Conservation (phyloP, 345 rosid genomes). For the Bruguiera gymnorhiza region DNA sequence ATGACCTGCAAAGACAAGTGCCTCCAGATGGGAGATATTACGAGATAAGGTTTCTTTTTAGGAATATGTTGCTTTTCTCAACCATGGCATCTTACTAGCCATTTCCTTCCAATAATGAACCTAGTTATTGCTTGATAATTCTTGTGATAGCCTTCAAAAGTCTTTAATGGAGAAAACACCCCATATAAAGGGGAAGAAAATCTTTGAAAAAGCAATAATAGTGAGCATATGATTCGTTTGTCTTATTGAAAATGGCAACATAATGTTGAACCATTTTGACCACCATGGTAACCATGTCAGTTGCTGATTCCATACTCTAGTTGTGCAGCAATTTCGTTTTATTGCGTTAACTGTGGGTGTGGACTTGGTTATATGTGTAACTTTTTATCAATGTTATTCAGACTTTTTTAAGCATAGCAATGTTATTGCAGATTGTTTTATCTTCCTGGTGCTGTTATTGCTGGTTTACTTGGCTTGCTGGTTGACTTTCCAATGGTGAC, state of each 20-base stretch:
- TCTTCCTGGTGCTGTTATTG: slow-evolving; percentile 69
- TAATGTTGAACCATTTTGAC: no score
- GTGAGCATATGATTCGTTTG: no score
- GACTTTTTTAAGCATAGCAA: not conserved
- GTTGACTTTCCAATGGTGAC: slow-evolving; percentile 72
- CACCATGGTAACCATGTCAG: no score
- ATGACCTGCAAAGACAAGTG: slow-evolving; percentile 50
- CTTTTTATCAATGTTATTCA: not conserved
- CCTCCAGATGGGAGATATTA: slow-evolving; percentile 56
- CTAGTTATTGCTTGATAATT: not conserved
- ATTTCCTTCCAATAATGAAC: not conserved
- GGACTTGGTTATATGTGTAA: not conserved
- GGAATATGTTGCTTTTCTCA: not conserved
- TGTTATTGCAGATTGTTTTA: slow-evolving; percentile 50
- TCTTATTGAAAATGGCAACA: no score
- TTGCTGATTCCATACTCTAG: no score
- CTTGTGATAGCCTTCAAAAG: not conserved
- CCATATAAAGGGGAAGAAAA: not conserved
- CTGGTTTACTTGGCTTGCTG: slow-evolving; percentile 56
- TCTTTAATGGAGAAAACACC: not conserved
- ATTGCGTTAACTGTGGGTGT: no score
- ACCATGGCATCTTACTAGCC: not conserved
- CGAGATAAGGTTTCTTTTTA: slow-evolving; percentile 69
- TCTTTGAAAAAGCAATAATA: no score
- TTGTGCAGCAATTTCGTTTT: no score